Percentiles rank a stretch among this genome's conserved stretches.
Conservation (phyloP, 192 early-diverging fungal species). For the Borealophlyctis nickersoniae region DNA sequence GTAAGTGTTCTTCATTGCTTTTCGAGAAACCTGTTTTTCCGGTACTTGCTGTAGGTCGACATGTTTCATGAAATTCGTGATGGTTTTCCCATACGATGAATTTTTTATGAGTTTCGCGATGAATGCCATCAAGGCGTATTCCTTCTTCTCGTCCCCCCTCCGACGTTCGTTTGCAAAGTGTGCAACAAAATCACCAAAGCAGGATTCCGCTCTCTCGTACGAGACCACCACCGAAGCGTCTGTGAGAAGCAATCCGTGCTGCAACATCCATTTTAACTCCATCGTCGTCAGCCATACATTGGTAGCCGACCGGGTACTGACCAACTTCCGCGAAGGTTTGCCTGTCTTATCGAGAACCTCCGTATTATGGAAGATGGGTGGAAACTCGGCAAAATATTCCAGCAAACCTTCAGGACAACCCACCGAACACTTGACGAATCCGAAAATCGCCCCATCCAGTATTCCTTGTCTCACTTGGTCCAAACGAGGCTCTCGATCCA, state of each 20-base stretch:
- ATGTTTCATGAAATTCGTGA: neutral
- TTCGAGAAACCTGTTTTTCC: no score
- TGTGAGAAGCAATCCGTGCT: neutral
- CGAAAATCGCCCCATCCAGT: neutral
- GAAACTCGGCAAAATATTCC: conserved; percentile 1
- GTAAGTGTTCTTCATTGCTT: conserved; percentile 5
- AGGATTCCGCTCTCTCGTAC: neutral
- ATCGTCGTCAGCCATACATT: neutral
- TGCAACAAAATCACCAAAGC: no score
- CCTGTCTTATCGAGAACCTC: neutral
- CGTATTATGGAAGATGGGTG: no score
- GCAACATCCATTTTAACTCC: no score
- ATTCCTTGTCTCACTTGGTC: neutral
- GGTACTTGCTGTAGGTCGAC: no score
- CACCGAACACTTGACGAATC: conserved; percentile 3
- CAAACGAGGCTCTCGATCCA: neutral
- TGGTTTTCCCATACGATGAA: conserved; percentile 6
- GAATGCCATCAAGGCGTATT: conserved; percentile 2
- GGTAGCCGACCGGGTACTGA: neutral
- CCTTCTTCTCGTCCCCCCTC: neutral
- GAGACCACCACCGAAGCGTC: neutral
- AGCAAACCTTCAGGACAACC: neutral
- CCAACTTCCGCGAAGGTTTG: neutral
- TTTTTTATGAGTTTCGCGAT: conserved; percentile 7
- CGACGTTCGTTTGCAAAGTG: conserved; percentile 4